A percentile compares a stretch with the other conserved stretches of the same genome.
Conservation (phyloP, 225 moss, liverwort and hornwort genomes). For the Sphagnum tenellum region DNA sequence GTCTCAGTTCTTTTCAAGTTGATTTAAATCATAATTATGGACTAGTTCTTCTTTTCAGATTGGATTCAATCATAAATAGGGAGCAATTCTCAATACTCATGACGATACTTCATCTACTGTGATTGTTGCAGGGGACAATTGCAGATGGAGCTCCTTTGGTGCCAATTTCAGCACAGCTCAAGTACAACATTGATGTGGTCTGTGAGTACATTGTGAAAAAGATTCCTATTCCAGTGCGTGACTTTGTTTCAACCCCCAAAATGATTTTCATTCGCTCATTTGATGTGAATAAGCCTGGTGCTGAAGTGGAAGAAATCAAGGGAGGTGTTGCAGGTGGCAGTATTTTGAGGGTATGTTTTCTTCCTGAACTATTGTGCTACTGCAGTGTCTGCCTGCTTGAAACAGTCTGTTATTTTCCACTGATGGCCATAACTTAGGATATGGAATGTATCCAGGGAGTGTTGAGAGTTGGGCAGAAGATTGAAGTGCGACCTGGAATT, state of each 20-base stretch:
- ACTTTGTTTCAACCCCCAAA: conserved; percentile 74
- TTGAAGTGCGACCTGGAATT: conserved; percentile 93
- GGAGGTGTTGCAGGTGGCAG: conserved; percentile 99
- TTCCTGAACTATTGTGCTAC: background rate
- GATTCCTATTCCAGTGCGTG: conserved; percentile 86
- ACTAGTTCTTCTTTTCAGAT: too few relatives aligned
- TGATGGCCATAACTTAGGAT: background rate
- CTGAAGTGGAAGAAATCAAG: conserved; percentile 98
- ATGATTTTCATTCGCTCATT: conserved; percentile 99
- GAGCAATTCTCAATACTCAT: too few relatives aligned
- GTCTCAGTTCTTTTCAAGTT: too few relatives aligned
- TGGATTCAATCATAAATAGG: too few relatives aligned
- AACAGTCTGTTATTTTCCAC: too few relatives aligned
- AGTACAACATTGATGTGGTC: conserved; percentile 96
- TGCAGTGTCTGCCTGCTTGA: too few relatives aligned
- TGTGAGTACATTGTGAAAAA: conserved; percentile 98
- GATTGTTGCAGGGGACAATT: conserved; percentile 63
- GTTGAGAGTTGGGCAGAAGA: conserved; percentile 84
- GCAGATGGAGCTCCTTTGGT: conserved; percentile 98
- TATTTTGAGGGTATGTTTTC: conserved; percentile 63
- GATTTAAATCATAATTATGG: too few relatives aligned
- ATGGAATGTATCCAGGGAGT: conserved; percentile 55
- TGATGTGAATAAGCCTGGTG: conserved; percentile 97
- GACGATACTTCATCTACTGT: background rate
- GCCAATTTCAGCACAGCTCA: conserved; percentile 96